Percentiles rank a stretch among this genome's conserved stretches.
These are phyloP conservation scores for Irpex sp. DNA, from an alignment of 1,284 basidiomycete species.

Conservation along the genomic window DNA sequence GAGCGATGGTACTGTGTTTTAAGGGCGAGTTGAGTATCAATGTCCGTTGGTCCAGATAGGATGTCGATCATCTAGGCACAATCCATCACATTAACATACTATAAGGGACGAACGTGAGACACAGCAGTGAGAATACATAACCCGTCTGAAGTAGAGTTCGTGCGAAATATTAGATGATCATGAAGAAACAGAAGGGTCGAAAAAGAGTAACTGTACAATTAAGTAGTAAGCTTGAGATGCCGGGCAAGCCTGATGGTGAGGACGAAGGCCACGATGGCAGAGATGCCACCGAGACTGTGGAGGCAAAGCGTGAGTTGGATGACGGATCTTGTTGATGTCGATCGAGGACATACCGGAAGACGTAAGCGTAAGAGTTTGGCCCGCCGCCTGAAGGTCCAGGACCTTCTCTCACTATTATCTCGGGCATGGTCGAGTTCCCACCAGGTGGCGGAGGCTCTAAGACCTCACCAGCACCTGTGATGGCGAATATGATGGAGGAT, in stretches of 20 bases:
- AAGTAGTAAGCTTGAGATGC: conserved; percentile 48
- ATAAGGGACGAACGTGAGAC: not conserved
- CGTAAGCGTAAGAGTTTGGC: conserved; percentile 71
- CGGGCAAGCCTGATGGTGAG: conserved; percentile 65
- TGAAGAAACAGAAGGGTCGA: not conserved
- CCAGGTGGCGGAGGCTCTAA: conserved; percentile 42
- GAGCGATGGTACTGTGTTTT: conserved; percentile 86
- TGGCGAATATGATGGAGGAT: conserved; percentile 63
- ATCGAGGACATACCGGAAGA: conserved; percentile 58
- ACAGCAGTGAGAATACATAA: not conserved
- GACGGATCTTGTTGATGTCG: no score
- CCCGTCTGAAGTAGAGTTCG: not conserved
- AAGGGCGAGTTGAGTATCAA: not conserved
- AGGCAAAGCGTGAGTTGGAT: not conserved
- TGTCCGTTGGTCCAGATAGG: not conserved
- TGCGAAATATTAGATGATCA: not conserved
- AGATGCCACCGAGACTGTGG: conserved; percentile 69
- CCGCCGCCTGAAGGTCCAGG: conserved; percentile 18
- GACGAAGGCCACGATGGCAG: conserved; percentile 66
- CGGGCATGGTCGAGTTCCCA: conserved; percentile 18
- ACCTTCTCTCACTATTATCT: conserved; percentile 17
- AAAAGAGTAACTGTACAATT: not conserved
- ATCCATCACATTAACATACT: not conserved
- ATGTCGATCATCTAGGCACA: no score
- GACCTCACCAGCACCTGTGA: conserved; percentile 49